Conservation (phyloP, 306 rosid genomes). For the Vicia faba region DNA sequence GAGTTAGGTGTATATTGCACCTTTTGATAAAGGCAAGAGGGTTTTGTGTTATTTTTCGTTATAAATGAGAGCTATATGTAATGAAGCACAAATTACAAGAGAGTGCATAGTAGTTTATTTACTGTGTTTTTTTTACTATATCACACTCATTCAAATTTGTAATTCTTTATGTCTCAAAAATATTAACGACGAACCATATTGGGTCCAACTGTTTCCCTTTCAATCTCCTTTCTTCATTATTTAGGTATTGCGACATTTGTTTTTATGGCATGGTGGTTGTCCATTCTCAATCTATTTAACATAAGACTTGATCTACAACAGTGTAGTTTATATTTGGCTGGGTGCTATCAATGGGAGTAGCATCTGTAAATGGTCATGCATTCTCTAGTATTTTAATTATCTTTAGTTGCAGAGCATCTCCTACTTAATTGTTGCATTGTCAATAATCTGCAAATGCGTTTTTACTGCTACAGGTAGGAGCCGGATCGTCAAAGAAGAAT, state of each 20-base stretch:
- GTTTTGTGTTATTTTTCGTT: slow-evolving; percentile 31
- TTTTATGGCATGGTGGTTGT: slow-evolving; percentile 6
- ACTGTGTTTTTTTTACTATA: neutral
- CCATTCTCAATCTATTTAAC: slow-evolving; percentile 20
- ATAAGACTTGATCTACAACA: slow-evolving; percentile 2
- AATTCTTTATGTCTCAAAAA: slow-evolving; percentile 16
- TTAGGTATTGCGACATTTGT: slow-evolving; percentile 24
- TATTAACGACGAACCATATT: slow-evolving; percentile 11
- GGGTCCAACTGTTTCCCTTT: slow-evolving; percentile 24
- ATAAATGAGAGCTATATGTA: slow-evolving; percentile 15
- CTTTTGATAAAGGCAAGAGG: neutral
- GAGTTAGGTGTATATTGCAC: neutral
- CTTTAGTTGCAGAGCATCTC: neutral
- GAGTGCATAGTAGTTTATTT: neutral
- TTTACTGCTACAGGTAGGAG: slow-evolving; percentile 54
- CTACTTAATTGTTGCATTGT: slow-evolving; percentile 31
- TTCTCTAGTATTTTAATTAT: slow-evolving; percentile 16
- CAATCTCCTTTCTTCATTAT: neutral
- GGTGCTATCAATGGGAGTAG: neutral
- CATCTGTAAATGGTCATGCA: slow-evolving; percentile 5
- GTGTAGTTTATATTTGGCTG: slow-evolving; percentile 13
- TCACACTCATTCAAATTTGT: neutral
- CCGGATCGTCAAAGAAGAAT: slow-evolving; percentile 66
- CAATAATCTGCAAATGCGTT: slow-evolving; percentile 23
- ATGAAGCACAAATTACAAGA: slow-evolving; percentile 14